Evolutionary conservation across 129 eudicot genomes (phyloP).

Genomic region (Silybum marianum): DNA sequence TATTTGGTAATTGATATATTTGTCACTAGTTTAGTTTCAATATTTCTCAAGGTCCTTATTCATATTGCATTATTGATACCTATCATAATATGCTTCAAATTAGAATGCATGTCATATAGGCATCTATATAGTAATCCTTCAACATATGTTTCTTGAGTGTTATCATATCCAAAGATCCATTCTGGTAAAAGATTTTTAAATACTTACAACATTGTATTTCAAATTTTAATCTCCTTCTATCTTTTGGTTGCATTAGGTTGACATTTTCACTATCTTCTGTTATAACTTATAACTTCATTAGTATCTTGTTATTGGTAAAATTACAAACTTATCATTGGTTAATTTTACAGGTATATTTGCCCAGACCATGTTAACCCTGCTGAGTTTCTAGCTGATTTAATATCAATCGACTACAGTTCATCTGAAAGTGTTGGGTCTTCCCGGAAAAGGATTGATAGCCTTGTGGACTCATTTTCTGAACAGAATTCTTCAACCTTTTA

Average conservation of each 20-base stretch:
- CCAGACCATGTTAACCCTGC: slow-evolving; percentile 97
- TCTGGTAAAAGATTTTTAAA: background rate
- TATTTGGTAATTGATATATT: background rate
- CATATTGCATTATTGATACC: background rate
- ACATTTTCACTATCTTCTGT: background rate
- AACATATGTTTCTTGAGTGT: background rate
- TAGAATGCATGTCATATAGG: background rate
- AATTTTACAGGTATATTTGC: slow-evolving; percentile 69
- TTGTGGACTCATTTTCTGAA: slow-evolving; percentile 80
- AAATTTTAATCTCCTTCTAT: background rate
- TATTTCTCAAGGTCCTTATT: background rate
- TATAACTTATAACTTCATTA: background rate
- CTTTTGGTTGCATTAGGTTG: background rate
- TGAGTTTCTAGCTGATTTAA: slow-evolving; percentile 95
- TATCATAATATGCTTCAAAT: background rate
- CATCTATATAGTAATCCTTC: background rate
- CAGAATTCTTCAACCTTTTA: slow-evolving; percentile 58
- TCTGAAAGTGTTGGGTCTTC: slow-evolving; percentile 77
- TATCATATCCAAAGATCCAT: background rate
- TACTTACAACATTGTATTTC: background rate
- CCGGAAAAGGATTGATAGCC: slow-evolving; percentile 82
- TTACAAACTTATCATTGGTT: slow-evolving; percentile 24
- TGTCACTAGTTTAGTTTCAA: background rate
- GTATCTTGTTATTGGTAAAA: slow-evolving; percentile 18
- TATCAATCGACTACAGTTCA: slow-evolving; percentile 93